Conservation (phyloP, 192 early-diverging fungal species). For the Coemansia sp. region DNA sequence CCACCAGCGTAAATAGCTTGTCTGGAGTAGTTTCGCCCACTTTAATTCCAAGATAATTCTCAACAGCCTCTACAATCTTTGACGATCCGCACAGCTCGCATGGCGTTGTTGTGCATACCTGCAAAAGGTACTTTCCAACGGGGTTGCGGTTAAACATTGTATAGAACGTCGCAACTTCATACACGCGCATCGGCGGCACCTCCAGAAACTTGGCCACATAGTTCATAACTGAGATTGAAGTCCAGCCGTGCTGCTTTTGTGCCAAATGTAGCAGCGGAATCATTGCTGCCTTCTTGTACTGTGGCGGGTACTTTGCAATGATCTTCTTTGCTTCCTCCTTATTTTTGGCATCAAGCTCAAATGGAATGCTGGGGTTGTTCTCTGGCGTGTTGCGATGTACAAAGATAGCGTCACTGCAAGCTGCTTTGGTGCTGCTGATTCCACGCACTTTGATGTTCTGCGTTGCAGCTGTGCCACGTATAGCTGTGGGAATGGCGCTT, state of each 20-base stretch:
- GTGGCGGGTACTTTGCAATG: constrained; percentile 90
- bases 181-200: constrained; percentile 98
- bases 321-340: constrained; percentile 78
- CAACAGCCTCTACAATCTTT: constrained; percentile 83
- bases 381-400: constrained; percentile 75
- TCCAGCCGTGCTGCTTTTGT: constrained; percentile 95
- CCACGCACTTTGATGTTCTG: constrained; percentile 11
- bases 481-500: neutral
- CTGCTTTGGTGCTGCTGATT: constrained; percentile 18
- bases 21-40: constrained; percentile 92
- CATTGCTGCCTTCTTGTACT: constrained; percentile 97
- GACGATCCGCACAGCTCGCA: constrained; percentile 94
- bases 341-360: constrained; percentile 84
- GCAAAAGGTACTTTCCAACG: constrained; percentile 98
- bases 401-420: constrained; percentile 50
- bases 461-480: constrained; percentile 2
- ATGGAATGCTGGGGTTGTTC: constrained; percentile 80
- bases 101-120: constrained; percentile 98
- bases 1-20: constrained; percentile 95
- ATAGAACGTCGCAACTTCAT: constrained; percentile 99
- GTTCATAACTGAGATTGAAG: constrained; percentile 95
- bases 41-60: constrained; percentile 87
- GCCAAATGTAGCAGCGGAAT: constrained; percentile 94
- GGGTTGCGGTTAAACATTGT: constrained; percentile 99
- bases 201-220: constrained; percentile 91